Percentiles rank a stretch among this genome's conserved stretches.
Conservation (phyloP, 805 yeast species). For the Ogataea methylovora region DNA sequence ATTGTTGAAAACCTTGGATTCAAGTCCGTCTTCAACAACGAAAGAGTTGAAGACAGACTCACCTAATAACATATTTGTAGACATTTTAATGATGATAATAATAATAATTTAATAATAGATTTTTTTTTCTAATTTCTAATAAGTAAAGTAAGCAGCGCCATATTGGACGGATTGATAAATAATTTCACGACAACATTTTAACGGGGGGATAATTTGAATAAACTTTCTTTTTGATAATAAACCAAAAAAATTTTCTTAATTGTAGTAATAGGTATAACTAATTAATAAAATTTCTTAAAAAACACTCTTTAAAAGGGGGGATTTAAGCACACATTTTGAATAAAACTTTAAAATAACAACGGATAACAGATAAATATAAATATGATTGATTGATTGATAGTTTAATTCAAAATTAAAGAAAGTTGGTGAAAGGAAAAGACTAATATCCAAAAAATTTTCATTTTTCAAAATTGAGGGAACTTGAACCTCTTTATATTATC, state of each 20-base stretch:
- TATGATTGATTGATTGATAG: no score
- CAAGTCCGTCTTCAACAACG: constrained; percentile 2
- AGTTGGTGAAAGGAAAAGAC: no score
- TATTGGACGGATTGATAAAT: constrained; percentile 15
- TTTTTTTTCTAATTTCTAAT: no score
- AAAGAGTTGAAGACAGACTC: constrained; percentile 25
- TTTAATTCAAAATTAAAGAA: no score
- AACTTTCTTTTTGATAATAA: constrained; percentile 1
- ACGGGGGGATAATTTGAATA: constrained; percentile 5
- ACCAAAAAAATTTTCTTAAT: constrained; percentile 9
- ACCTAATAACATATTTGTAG: constrained; percentile 22
- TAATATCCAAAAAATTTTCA: no score
- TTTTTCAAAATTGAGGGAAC: no score
- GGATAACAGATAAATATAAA: no score
- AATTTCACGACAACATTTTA: constrained; percentile 18
- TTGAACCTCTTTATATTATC: no score
- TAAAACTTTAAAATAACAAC: no score
- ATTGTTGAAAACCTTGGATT: not conserved
- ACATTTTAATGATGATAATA: constrained; percentile 5
- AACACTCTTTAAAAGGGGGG: not conserved
- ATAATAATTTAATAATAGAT: constrained; percentile 3
- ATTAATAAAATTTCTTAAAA: constrained; percentile 2
- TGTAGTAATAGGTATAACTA: constrained; percentile 2
- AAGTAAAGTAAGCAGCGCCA: constrained; percentile 12
- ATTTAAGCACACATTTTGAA: constrained; percentile 17